Base-by-base conservation (phyloP, 768 basidiomycete genomes). In the Podaxis rugospora region DNA sequence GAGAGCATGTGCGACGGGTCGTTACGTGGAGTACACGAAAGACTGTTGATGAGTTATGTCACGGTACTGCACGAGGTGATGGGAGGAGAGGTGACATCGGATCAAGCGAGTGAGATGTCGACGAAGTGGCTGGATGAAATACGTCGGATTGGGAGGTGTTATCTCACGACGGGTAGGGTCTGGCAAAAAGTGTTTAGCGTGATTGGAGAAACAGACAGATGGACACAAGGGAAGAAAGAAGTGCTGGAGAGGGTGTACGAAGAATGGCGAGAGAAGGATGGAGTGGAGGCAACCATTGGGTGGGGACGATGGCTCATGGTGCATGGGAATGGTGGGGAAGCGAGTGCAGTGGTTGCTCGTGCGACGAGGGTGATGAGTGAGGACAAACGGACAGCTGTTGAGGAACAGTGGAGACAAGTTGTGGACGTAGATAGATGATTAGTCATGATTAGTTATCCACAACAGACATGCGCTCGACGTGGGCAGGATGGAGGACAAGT, bases 241-340 rank as follows among this genome's bases (percentile, higher is more conserved):
- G 69, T 66, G 49, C 63, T 80, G 49, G 61, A 60, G 59, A 70
- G 65, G 65, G 71, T 77, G 42, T 82, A 78, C 62, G 77, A 76
- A 63, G 59, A 68, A 44, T 85, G 84, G 83, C 72, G 76, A 27
- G 65, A 65, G 54, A 61, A 69, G 55, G 77, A 80, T 32, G 65
- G 57, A 16, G 68, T 73, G 49, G 72, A 69, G 58, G 81, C 83
- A 42, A 70, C 73, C 37, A 63, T 75, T 51, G 72, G 67, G 60
- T 84, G 80, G 80, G 81, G 77, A 14, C 65, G 66, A 57, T 85
- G 84, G 83, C 62, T 85, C 32, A 66, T 78, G 67, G 62, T 59
- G 47, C 66, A 69, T 55, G 80, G 77, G 36, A 67, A 72, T 56
- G 82, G 80, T 39, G 71, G 68, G 53, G 76, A 74, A 63, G 81